Conservation (phyloP, 345 rosid species). For the Eucalyptus victrix region DNA sequence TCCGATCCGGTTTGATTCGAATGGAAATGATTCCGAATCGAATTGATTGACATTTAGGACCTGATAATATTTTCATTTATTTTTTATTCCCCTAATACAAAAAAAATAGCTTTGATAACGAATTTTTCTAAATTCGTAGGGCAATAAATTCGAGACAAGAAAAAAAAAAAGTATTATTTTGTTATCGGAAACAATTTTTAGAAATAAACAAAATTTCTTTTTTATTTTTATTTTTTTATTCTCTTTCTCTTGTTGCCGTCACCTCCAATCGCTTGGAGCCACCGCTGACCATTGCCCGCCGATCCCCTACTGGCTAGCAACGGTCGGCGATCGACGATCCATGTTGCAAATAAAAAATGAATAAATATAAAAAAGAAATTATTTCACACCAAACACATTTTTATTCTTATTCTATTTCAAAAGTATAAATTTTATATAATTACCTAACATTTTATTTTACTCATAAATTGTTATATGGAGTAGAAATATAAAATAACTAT, state of each 20-base stretch:
- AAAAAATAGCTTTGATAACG: no score
- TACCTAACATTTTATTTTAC: rapidly evolving
- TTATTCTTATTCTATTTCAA: no score
- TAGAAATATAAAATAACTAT: no score
- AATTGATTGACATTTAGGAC: background rate
- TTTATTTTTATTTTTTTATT: no score
- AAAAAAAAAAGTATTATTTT: no score
- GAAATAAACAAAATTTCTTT: no score
- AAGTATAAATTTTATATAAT: no score
- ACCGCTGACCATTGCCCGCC: rapidly evolving
- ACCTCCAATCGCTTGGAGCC: rapidly evolving
- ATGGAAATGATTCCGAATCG: background rate
- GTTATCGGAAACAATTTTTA: rapidly evolving
- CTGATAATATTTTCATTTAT: rapidly evolving
- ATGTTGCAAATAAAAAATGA: no score
- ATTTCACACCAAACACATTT: rapidly evolving
- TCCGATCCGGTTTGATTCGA: background rate
- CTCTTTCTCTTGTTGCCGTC: rapidly evolving
- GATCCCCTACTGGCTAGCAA: rapidly evolving
- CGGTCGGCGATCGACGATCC: rapidly evolving
- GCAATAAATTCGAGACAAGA: rapidly evolving
- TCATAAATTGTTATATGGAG: rapidly evolving
- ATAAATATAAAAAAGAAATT: no score
- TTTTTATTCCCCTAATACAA: rapidly evolving
- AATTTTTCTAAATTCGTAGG: no score